phyloP scores from a whole-genome alignment of 2,329 filamentous ascomycete species.

The Fusarium sp. region DNA sequence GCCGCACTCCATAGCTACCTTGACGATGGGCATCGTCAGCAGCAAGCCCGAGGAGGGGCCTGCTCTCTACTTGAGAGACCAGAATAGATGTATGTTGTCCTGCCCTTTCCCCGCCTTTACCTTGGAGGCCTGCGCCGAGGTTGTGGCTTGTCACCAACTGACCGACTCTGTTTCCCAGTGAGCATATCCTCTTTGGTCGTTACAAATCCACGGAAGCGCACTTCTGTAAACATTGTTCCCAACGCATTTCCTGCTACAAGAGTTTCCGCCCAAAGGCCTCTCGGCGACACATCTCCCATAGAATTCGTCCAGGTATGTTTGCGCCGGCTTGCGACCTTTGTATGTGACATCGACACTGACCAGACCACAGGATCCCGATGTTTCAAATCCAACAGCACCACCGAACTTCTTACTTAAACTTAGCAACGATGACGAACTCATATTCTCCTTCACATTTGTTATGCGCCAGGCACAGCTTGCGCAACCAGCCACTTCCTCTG shows the following conservation, averaged over 20 bases:
- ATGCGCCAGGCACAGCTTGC: conserved; percentile 67
- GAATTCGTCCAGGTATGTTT: conserved; percentile 89
- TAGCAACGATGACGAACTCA: conserved; percentile 89
- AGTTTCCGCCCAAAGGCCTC: conserved; percentile 77
- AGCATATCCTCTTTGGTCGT: conserved; percentile 86
- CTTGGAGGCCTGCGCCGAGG: conserved; percentile 21
- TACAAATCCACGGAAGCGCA: conserved; percentile 82
- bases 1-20: conserved; percentile 41
- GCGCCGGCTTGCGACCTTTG: conserved; percentile 40
- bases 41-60: conserved; percentile 89
- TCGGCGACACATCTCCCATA: conserved; percentile 79
- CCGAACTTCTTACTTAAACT: conserved; percentile 89
- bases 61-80: conserved; percentile 87
- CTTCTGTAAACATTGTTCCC: conserved; percentile 81
- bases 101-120: conserved; percentile 26
- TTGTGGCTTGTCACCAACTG: conserved; percentile 36
- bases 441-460: conserved; percentile 92
- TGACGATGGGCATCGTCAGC: conserved; percentile 89
- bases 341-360: conserved; percentile 33
- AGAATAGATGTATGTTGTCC: conserved; percentile 81
- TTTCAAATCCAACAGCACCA: conserved; percentile 57
- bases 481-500: conserved; percentile 59
- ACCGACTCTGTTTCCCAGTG: conserved; percentile 66
- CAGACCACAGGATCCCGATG: conserved; percentile 78
- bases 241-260: conserved; percentile 89